These are phyloP conservation scores for Choiromyces venosus DNA, from an alignment of 495 filamentous ascomycete genomes.

Conservation along the genomic window DNA sequence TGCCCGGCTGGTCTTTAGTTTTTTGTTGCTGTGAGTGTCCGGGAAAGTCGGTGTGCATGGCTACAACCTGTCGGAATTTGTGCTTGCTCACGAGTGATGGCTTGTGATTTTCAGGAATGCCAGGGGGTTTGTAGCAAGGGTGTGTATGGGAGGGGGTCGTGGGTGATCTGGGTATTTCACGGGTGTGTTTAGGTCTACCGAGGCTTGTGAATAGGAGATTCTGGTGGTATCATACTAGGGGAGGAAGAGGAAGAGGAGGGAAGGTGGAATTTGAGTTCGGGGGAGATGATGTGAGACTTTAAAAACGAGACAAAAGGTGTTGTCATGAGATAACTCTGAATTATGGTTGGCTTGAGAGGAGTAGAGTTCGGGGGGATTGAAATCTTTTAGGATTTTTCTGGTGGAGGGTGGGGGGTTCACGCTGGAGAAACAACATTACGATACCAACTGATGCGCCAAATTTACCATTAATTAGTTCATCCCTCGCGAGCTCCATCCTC, in stretches of 20 bases:
- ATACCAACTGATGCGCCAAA: neutral
- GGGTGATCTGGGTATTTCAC: neutral
- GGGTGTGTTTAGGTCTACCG: neutral
- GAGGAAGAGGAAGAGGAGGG: neutral
- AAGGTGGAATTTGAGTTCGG: neutral
- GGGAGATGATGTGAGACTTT: neutral
- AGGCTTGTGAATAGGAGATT: neutral
- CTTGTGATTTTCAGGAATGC: neutral
- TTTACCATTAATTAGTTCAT: neutral
- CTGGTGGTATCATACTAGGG: neutral
- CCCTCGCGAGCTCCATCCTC: too few species aligned
- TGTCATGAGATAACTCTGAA: neutral
- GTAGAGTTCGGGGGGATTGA: neutral
- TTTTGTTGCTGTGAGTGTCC: too few species aligned
- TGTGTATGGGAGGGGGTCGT: neutral
- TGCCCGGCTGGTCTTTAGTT: too few species aligned
- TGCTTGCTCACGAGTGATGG: neutral
- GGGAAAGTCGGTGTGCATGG: too few species aligned
- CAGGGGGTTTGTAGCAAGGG: neutral
- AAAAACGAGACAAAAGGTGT: neutral
- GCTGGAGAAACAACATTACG: neutral
- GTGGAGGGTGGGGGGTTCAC: too few species aligned
- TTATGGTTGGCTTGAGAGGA: neutral
- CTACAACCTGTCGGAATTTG: neutral
- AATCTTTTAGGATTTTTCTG: too few species aligned